Base-by-base conservation (phyloP, 805 yeast species). In the Kregervanrija pseudodelftensis region DNA sequence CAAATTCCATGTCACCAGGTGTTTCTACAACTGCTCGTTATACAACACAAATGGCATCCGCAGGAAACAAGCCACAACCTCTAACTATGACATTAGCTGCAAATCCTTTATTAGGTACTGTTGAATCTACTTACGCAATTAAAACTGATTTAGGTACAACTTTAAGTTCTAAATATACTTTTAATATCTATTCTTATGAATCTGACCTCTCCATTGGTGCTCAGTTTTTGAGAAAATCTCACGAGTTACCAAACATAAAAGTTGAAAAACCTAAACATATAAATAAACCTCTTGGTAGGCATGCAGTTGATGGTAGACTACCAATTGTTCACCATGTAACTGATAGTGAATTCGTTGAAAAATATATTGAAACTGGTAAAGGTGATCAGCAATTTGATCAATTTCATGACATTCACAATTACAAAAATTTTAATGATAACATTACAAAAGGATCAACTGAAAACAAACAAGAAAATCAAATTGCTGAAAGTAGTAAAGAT, bases 71-170 rank as follows among this genome's bases (percentile, higher is more conserved):
- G 8, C 28, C 28, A 8, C 49, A 87, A 50, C 99, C 99, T 0
- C 65, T 90, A 50, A 85, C 96, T 0, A 76, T 93, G 73, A 85
- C 98, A 0, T 57, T 91, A 35, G 82, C 95, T 0, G 73, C 83
- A 46, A 93, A 93, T 60, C 99, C 99, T 1, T 68, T 93, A 12
- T 69, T 91, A 59, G 99, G 99, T 2, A 90, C 89, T 52, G 65
- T 93, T 2, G 82, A 95, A 3, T 82, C 95, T 1, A 83, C 95
- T 0, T 93, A 90, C 59, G 79, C 96, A 1, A 87, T 89, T 32
- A 81, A 82, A 56, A 85, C 96, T 0, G 78, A 86, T 5, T 72
- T 79, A 2, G 50, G 50, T 1, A 8, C 48, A 11, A 82, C 95
- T 0, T 81, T 91, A 44, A 79, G 89, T 39, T 85, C 95, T 5